phyloP scores from a whole-genome alignment of 106 monocot species.

The Narthecium ossifragum region DNA sequence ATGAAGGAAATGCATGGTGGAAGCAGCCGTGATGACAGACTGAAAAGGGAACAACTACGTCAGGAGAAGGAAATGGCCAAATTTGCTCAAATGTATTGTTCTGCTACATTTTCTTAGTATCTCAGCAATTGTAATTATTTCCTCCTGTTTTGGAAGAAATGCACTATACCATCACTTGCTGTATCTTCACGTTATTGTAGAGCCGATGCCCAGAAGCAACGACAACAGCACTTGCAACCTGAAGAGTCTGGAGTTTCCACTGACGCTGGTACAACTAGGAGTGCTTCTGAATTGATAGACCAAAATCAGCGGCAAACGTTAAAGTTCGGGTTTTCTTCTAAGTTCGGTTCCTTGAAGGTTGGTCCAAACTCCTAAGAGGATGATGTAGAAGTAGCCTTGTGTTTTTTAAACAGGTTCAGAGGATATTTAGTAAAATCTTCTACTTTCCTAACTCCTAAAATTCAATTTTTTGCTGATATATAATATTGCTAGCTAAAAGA shows the following conservation, averaged over 20 bases:
- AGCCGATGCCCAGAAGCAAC: slow-evolving; percentile 78
- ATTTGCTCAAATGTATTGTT: slow-evolving; percentile 82
- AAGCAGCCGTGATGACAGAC: slow-evolving; percentile 93
- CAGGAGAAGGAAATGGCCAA: slow-evolving; percentile 98
- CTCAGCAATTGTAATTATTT: neutral
- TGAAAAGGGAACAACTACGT: slow-evolving; percentile 85
- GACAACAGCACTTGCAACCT: slow-evolving; percentile 43
- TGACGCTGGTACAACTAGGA: slow-evolving; percentile 18
- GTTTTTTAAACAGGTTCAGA: too few relatives aligned
- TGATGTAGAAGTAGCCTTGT: too few relatives aligned
- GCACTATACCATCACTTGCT: slow-evolving; percentile 1
- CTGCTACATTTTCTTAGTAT: neutral
- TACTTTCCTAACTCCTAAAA: too few relatives aligned
- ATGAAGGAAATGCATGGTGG: slow-evolving; percentile 96
- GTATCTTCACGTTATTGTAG: slow-evolving; percentile 26
- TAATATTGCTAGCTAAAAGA: too few relatives aligned
- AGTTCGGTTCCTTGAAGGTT: slow-evolving; percentile 64
- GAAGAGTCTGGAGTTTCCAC: slow-evolving; percentile 31
- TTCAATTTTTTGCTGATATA: too few relatives aligned
- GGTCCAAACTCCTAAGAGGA: slow-evolving; percentile 2
- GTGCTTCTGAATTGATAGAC: slow-evolving; percentile 19
- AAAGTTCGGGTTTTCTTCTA: slow-evolving; percentile 95
- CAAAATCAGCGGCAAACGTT: slow-evolving; percentile 65
- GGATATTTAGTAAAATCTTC: too few relatives aligned
- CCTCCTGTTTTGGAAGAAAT: neutral